These are phyloP conservation scores for Puccinia novopanici DNA, from an alignment of 1,284 basidiomycete genomes.

Conservation along the genomic window DNA sequence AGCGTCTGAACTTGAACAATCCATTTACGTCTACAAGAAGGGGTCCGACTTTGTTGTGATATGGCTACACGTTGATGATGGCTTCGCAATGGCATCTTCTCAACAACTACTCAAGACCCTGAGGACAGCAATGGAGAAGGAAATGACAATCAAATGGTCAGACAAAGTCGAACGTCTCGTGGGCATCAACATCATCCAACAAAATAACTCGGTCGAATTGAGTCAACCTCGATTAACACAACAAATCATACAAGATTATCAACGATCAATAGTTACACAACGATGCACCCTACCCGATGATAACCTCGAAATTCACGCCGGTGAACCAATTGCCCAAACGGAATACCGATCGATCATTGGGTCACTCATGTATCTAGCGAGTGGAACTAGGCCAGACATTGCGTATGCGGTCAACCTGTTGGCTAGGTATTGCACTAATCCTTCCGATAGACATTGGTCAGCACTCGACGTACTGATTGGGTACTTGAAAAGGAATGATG, in stretches of 20 bases:
- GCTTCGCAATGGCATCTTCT: background rate
- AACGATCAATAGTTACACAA: background rate
- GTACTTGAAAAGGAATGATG: background rate
- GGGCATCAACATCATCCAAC: background rate
- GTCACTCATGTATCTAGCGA: background rate
- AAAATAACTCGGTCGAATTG: background rate
- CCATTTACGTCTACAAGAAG: background rate
- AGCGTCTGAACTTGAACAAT: background rate
- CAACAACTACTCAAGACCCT: background rate
- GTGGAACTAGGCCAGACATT: constrained; percentile 26
- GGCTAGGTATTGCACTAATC: background rate
- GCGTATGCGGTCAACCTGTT: no score
- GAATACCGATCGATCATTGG: background rate
- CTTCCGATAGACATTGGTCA: background rate
- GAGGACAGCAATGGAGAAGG: background rate
- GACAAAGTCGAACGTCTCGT: background rate
- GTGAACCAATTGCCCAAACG: background rate
- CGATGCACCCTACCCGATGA: no score
- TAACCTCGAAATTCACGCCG: no score
- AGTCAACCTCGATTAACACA: no score
- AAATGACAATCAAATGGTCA: background rate
- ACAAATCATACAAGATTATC: background rate
- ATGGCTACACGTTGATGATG: constrained; percentile 27
- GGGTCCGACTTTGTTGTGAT: background rate
- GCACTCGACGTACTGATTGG: constrained; percentile 19